Percentiles rank a stretch among this genome's conserved stretches.
Conservation (phyloP, 2,329 filamentous ascomycete genomes). For the Colletotrichum sp. region DNA sequence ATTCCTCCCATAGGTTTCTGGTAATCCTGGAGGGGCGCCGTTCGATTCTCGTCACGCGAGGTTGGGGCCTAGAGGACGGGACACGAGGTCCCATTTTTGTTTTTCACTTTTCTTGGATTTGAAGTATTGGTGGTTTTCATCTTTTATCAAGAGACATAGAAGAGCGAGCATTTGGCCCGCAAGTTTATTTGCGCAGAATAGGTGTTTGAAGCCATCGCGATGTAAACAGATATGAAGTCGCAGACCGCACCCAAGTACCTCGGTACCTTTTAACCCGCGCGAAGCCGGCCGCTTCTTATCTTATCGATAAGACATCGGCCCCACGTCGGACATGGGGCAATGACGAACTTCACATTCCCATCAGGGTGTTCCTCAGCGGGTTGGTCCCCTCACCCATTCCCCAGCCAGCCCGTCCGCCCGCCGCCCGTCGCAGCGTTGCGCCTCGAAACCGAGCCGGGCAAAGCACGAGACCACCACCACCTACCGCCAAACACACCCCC, state of each 20-base stretch:
- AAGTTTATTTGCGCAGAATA: background rate
- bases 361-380: background rate
- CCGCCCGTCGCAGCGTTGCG: slow-evolving; percentile 6
- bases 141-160: background rate
- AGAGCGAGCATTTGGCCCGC: background rate
- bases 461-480: slow-evolving; percentile 10
- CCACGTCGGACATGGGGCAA: background rate
- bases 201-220: background rate
- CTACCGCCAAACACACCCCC: background rate
- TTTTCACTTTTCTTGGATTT: background rate
- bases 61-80: background rate
- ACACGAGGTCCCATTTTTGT: background rate
- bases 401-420: background rate
- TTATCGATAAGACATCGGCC: background rate
- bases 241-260: background rate
- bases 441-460: slow-evolving; percentile 14
- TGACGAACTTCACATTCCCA: slow-evolving; percentile 1
- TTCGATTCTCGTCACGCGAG: background rate
- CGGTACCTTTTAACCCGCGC: background rate
- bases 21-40: background rate
- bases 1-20: background rate
- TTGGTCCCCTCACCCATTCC: background rate
- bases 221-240: background rate
- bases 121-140: no score
- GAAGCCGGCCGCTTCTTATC: background rate